Evolutionary conservation across 352 stramenopile genomes (phyloP), one percentile per base, ranked within the genome.

Genomic region (Thraustotheca clavata): DNA sequence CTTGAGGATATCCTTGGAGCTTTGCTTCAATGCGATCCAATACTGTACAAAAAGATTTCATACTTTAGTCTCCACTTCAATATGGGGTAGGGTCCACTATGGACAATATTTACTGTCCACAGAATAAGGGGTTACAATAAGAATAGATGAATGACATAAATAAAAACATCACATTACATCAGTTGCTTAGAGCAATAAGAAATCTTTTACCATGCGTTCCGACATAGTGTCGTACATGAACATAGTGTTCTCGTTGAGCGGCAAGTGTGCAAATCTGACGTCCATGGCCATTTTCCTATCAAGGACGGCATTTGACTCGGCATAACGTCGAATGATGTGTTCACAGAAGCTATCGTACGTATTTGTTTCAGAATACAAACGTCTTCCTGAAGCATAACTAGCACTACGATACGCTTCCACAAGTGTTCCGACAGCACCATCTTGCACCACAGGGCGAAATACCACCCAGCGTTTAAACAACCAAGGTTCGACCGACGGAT

Each of bases 341-440:
- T 93, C 84, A 68, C 84, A 93, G 65, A 93, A 93, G 68, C 82
- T 91, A 71, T 93, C 84, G 75, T 93, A 93, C 69, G 80, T 89
- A 67, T 91, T 91, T 74, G 90, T 83, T 46, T 90, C 84, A 71
- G 90, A 91, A 79, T 93, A 93, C 68, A 93, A 89, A 61, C 86
- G 80, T 22, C 80, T 68, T 1, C 84, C 84, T 0, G 84, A 91
- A 8, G 84, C 84, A 63, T 93, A 93, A 70, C 81, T 91, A 41
- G 84, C 84, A 12, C 81, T 91, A 60, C 84, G 84, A 36, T 87
- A 93, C 29, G 84, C 83, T 61, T 93, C 84, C 31, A 93, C 84
- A 31, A 83, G 80, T 34, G 81, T 91, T 49, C 84, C 84, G 54
- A 79, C 67, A n/a, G 91, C 72, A 36, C 81, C 84, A 63, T 91